Conservation (phyloP, 768 basidiomycete species). For the Kwoniella europaea region DNA sequence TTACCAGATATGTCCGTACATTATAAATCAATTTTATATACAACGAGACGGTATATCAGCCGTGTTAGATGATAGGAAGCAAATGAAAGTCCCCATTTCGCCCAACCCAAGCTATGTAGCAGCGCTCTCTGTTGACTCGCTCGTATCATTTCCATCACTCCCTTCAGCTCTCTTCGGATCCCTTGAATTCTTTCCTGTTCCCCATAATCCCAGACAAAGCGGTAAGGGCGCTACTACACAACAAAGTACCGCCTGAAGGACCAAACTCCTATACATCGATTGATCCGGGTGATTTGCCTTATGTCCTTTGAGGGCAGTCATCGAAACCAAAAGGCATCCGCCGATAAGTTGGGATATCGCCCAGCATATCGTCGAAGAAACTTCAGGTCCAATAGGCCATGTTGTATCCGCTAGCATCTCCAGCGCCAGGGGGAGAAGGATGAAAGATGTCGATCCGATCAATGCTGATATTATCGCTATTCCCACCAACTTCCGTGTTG, state of each 20-base stretch:
- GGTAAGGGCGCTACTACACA: slow-evolving; percentile 17
- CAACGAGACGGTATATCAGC: too few relatives aligned
- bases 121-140: too few relatives aligned
- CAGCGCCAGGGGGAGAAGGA: slow-evolving; percentile 12
- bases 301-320: slow-evolving; percentile 18
- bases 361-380: slow-evolving; percentile 23
- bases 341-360: slow-evolving; percentile 14
- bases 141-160: too few relatives aligned
- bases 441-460: slow-evolving; percentile 14
- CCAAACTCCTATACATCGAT: slow-evolving; percentile 8
- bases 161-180: background rate
- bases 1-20: too few relatives aligned
- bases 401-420: slow-evolving; percentile 17
- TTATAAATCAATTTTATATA: too few relatives aligned
- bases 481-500: background rate
- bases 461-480: slow-evolving; percentile 14
- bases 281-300: background rate
- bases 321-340: slow-evolving; percentile 11
- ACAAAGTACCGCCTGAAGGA: slow-evolving; percentile 14
- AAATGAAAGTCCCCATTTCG: too few relatives aligned
- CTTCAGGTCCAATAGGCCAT: slow-evolving; percentile 22
- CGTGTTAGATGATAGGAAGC: too few relatives aligned
- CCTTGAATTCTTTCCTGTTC: slow-evolving; percentile 2
- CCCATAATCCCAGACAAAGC: slow-evolving; percentile 14
- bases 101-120: too few relatives aligned